Conservation (phyloP, 805 yeast genomes). For the Yamadazyma paraphyllophila region DNA sequence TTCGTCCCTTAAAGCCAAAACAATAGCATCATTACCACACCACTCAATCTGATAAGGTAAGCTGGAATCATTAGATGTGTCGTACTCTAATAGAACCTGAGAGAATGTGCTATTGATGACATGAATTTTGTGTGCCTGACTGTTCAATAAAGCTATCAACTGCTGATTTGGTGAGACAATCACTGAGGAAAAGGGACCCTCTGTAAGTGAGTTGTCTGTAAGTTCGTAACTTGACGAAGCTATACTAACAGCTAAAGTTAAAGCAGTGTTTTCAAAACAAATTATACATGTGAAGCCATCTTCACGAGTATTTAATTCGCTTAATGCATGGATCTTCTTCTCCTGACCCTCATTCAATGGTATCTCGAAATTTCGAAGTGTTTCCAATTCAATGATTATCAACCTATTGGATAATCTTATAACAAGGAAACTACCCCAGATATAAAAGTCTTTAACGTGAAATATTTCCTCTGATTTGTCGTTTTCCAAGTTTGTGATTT, state of each 20-base stretch:
- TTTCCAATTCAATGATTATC: conserved; percentile 35
- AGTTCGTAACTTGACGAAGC: conserved; percentile 22
- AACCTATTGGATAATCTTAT: conserved; percentile 37
- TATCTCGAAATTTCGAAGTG: conserved; percentile 38
- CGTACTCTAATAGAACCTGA: conserved; percentile 43
- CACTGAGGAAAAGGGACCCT: conserved; percentile 47
- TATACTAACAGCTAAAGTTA: conserved; percentile 25
- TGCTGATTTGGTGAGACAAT: conserved; percentile 53
- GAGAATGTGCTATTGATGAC: conserved; percentile 50
- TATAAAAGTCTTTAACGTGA: conserved; percentile 14
- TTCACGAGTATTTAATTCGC: conserved; percentile 3
- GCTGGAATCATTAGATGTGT: conserved; percentile 36
- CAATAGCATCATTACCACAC: conserved; percentile 86
- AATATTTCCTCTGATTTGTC: conserved; percentile 29
- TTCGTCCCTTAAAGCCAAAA: conserved; percentile 60
- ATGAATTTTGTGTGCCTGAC: conserved; percentile 39
- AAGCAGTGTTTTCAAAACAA: conserved; percentile 27
- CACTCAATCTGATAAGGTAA: conserved; percentile 57
- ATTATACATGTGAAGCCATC: conserved; percentile 21
- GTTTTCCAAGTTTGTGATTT: conserved; percentile 34
- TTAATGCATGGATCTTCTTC: conserved; percentile 22
- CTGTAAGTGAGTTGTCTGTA: conserved; percentile 39
- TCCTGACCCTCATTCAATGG: conserved; percentile 24
- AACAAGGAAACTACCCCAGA: conserved; percentile 13
- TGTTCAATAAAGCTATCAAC: conserved; percentile 50